Evolutionary conservation across 2,329 filamentous ascomycete genomes (phyloP).

Genomic region (Fusarium humuli): DNA sequence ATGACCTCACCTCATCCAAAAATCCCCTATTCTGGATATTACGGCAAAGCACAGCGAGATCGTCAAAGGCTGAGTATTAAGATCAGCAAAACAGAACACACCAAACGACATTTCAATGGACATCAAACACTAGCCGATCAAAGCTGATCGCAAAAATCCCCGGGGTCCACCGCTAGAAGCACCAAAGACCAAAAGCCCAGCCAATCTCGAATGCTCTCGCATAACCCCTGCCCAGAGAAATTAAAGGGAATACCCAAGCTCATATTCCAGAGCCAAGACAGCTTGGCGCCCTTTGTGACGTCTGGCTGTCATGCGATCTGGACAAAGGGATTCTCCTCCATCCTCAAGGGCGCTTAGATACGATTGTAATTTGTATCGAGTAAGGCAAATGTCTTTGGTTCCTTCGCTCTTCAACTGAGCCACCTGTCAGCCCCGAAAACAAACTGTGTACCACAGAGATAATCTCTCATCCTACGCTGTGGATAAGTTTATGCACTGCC

Average conservation of each 20-base stretch:
- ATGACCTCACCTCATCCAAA: conserved; percentile 21
- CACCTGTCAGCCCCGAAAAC: conserved; percentile 7
- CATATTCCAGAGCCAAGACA: conserved; percentile 32
- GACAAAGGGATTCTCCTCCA: neutral
- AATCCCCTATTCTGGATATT: conserved; percentile 2
- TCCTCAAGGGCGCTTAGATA: conserved; percentile 7
- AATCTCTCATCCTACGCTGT: neutral
- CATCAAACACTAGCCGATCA: conserved; percentile 11
- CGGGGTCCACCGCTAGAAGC: conserved; percentile 1
- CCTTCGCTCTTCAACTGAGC: conserved; percentile 2
- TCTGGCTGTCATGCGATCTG: neutral
- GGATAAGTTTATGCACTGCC: conserved; percentile 20
- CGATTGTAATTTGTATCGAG: neutral
- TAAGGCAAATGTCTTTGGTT: neutral
- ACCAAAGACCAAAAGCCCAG: neutral
- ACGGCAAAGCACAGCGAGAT: neutral
- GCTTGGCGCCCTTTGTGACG: conserved; percentile 15
- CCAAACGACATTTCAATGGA: neutral
- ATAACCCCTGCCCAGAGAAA: conserved; percentile 18
- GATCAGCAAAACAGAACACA: conserved; percentile 12
- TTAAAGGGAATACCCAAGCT: conserved; percentile 31
- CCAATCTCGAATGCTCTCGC: neutral
- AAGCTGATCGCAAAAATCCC: conserved; percentile 3
- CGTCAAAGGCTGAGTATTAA: conserved; percentile 11
- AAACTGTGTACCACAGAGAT: conserved; percentile 3